Conservation (phyloP, 1,139 yeast species). For the Hansenula anomala region DNA sequence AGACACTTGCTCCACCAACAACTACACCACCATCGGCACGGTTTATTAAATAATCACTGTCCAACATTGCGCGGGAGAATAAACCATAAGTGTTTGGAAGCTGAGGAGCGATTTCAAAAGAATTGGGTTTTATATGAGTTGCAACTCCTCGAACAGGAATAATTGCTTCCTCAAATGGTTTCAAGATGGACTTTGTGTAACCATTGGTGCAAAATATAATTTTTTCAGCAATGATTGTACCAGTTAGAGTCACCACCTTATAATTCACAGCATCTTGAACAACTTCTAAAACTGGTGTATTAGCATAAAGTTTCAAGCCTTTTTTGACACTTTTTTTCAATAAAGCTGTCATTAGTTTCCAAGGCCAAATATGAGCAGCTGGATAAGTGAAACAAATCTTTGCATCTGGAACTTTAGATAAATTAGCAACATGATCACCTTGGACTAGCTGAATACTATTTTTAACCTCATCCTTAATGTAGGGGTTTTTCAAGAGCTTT, state of each 20-base stretch:
- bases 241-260: slow-evolving; percentile 28
- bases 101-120: slow-evolving; percentile 12
- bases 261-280: slow-evolving; percentile 16
- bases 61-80: slow-evolving; percentile 5
- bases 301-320: slow-evolving; percentile 36
- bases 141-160: slow-evolving; percentile 16
- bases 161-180: slow-evolving; percentile 12
- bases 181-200: slow-evolving; percentile 29
- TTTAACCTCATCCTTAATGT: slow-evolving; percentile 23
- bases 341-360: slow-evolving; percentile 30
- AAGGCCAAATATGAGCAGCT: slow-evolving; percentile 38
- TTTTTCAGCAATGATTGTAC: slow-evolving; percentile 26
- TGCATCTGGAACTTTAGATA: slow-evolving; percentile 13
- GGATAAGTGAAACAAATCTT: slow-evolving; percentile 30
- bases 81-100: slow-evolving; percentile 17
- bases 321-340: slow-evolving; percentile 25
- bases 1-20: slow-evolving; percentile 12
- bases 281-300: slow-evolving; percentile 30
- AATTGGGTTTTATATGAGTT: slow-evolving; percentile 13
- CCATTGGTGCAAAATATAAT: slow-evolving; percentile 39
- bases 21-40: slow-evolving; percentile 18
- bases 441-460: slow-evolving; percentile 12
- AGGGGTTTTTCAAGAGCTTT: slow-evolving; percentile 18
- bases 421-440: slow-evolving; percentile 14
- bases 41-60: slow-evolving; percentile 16